Conservation (phyloP, 176 grass and related monocot species). For the Canna indica region DNA sequence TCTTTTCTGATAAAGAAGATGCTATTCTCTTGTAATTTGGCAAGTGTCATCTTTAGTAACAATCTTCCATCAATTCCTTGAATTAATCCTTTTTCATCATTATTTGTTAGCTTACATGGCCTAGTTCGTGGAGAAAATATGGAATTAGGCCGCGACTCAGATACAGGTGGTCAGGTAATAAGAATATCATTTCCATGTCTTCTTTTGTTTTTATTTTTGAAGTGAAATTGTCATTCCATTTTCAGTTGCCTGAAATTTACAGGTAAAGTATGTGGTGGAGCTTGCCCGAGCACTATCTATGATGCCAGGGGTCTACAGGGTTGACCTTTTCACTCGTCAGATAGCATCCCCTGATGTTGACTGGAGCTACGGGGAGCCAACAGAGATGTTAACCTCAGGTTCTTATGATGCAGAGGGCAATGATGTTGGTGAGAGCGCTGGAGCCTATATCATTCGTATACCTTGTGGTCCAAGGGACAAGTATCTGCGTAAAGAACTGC, state of each 20-base stretch:
- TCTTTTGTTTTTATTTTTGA: background rate
- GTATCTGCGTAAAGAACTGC: slow-evolving; percentile 68
- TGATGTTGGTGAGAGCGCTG: slow-evolving; percentile 53
- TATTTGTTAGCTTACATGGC: slow-evolving; percentile 57
- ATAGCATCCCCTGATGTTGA: slow-evolving; percentile 84
- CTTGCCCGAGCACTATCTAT: slow-evolving; percentile 74
- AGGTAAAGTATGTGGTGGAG: slow-evolving; percentile 97
- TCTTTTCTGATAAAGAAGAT: no score
- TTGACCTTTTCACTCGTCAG: slow-evolving; percentile 92
- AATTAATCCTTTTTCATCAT: slow-evolving; percentile 1
- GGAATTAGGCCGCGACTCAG: slow-evolving; percentile 92
- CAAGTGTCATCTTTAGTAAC: no score
- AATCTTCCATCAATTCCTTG: no score
- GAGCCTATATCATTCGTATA: slow-evolving; percentile 87
- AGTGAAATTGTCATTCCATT: background rate
- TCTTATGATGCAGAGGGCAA: slow-evolving; percentile 44
- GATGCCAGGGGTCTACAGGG: slow-evolving; percentile 94
- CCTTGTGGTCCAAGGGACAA: slow-evolving; percentile 61
- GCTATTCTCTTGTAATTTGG: no score
- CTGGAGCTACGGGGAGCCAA: slow-evolving; percentile 95
- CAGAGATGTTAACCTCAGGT: slow-evolving; percentile 71
- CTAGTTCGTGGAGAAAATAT: slow-evolving; percentile 95
- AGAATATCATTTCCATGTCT: background rate
- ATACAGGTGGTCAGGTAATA: slow-evolving; percentile 84
- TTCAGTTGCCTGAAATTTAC: background rate